These are phyloP conservation scores for Beauveria scarabaeidicola DNA, from an alignment of 2,329 filamentous ascomycete species.

Conservation along the genomic window DNA sequence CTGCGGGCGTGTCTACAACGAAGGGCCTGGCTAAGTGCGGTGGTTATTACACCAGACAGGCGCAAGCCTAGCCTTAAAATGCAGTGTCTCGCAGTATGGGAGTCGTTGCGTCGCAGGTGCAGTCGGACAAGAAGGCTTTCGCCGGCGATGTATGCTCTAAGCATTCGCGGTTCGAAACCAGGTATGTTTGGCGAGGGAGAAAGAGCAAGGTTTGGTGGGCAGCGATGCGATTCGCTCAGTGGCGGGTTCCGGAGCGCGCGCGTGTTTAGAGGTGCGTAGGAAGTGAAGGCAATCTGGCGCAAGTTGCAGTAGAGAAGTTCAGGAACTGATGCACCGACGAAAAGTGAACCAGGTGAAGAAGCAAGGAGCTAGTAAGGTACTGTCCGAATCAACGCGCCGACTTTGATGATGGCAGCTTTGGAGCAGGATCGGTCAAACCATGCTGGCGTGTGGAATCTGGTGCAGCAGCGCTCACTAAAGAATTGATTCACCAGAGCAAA, in stretches of 20 bases:
- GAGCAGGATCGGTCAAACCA: neutral
- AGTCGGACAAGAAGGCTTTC: neutral
- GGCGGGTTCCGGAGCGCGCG: neutral
- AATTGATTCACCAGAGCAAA: neutral
- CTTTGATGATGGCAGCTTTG: conserved; percentile 4
- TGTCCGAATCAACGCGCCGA: neutral
- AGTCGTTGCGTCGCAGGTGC: neutral
- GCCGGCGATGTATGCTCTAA: neutral
- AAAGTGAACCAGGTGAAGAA: neutral
- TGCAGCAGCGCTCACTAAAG: neutral
- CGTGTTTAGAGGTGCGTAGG: neutral
- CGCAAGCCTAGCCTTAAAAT: neutral
- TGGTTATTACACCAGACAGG: neutral
- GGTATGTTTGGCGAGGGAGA: neutral
- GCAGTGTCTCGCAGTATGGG: neutral
- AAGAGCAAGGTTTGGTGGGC: neutral
- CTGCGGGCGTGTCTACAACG: conserved; percentile 5
- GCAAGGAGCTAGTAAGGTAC: neutral
- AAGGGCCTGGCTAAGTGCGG: conserved; percentile 2
- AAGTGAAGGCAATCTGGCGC: neutral
- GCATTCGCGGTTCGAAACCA: neutral
- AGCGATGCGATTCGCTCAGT: neutral
- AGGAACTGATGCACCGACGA: no score
- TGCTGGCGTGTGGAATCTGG: neutral
- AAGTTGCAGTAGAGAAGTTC: neutral